Evolutionary conservation across 2,329 filamentous ascomycete species (phyloP).

Genomic region (Pyrenophora teres): DNA sequence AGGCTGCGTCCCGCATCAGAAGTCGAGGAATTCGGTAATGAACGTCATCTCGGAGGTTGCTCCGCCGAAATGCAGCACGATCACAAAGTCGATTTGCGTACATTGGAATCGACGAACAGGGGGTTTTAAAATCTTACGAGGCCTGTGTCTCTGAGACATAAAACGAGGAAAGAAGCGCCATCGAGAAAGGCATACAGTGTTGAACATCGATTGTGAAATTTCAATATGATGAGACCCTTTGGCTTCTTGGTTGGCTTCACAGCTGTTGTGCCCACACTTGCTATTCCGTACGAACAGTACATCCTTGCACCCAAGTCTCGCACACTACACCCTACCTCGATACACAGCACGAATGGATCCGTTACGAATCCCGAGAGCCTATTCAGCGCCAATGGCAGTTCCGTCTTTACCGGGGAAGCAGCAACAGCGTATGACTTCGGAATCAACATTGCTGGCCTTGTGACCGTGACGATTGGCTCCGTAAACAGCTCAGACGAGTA

Average conservation of each 20-base stretch:
- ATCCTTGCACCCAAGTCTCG: constrained; percentile 50
- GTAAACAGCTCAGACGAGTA: constrained; percentile 44
- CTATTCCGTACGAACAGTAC: constrained; percentile 46
- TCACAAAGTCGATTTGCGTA: too few species aligned
- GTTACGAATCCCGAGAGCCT: constrained; percentile 45
- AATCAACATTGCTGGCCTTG: constrained; percentile 51
- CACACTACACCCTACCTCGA: constrained; percentile 34
- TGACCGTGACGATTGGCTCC: constrained; percentile 43
- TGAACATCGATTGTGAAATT: too few species aligned
- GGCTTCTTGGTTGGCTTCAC: neutral
- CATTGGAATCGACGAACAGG: too few species aligned
- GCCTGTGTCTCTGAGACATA: too few species aligned
- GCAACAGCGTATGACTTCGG: constrained; percentile 51
- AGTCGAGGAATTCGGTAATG: neutral
- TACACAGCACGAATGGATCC: constrained; percentile 49
- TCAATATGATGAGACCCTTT: too few species aligned
- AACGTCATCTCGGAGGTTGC: constrained; percentile 17
- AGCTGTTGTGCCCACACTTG: neutral
- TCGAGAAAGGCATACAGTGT: too few species aligned
- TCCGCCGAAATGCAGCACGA: constrained; percentile 4
- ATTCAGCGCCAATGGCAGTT: constrained; percentile 28
- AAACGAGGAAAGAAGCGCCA: too few species aligned
- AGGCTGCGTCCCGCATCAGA: constrained; percentile 2
- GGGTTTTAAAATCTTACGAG: too few species aligned
- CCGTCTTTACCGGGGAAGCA: constrained; percentile 44